These are phyloP conservation scores for Stagonosporopsis rhizophila DNA, from an alignment of 2,329 filamentous ascomycete genomes.

Conservation along the genomic window DNA sequence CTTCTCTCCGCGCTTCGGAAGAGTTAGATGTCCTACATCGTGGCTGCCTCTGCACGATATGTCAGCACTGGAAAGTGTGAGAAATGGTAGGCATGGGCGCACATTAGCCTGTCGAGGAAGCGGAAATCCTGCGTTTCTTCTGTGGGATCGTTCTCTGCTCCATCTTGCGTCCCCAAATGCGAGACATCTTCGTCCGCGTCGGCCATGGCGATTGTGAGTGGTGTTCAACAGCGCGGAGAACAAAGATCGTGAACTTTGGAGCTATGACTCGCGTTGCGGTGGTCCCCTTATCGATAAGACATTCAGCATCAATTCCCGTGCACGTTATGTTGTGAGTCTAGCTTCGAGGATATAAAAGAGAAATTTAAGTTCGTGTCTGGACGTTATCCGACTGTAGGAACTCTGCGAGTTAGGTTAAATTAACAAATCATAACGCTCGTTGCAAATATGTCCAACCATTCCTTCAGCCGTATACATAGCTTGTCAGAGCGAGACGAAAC, in stretches of 20 bases:
- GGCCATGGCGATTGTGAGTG: constrained; percentile 33
- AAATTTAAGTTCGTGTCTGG: background rate
- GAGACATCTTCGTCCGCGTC: constrained; percentile 48
- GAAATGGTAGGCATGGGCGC: constrained; percentile 38
- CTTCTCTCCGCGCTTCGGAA: constrained; percentile 92
- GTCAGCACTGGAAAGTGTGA: background rate
- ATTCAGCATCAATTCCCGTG: background rate
- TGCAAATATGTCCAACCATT: background rate
- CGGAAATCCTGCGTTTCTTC: constrained; percentile 90
- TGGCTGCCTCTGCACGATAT: constrained; percentile 21
- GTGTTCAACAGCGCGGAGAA: constrained; percentile 1
- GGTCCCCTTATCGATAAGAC: constrained; percentile 13
- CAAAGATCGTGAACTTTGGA: constrained; percentile 14
- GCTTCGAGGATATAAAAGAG: background rate
- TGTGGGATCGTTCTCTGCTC: constrained; percentile 61
- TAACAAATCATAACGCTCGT: background rate
- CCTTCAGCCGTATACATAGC: background rate
- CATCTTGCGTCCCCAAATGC: constrained; percentile 31
- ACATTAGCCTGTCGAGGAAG: constrained; percentile 67
- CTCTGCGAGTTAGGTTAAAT: background rate
- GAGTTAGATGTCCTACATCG: constrained; percentile 55
- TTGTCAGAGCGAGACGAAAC: background rate
- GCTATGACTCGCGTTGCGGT: constrained; percentile 19
- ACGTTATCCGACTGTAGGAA: background rate
- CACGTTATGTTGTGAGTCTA: background rate